Evolutionary conservation across 2,329 filamentous ascomycete species (phyloP), one percentile per base, ranked within the genome.

Genomic region (Botrytis tulipae): DNA sequence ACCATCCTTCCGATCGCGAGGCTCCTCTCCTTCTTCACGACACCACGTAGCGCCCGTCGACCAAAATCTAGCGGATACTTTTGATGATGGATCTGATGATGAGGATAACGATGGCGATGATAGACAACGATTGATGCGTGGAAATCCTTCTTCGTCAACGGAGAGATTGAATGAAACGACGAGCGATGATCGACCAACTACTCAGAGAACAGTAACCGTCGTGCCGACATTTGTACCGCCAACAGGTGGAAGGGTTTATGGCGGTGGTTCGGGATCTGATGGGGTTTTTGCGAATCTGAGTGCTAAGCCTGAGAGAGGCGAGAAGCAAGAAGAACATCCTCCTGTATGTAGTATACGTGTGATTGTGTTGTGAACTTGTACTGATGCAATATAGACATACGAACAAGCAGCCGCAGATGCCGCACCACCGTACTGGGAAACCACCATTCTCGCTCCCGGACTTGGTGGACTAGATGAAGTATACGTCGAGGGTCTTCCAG

Each of bases 391-490:
- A 25, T 79, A 98, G 93, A 95, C 95, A 51, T 99, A 99, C 82
- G 96, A 99, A 87, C 95, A 98, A 89, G 96, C 96, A 25, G 96
- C 96, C 4, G 95, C 95, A 60, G 96, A 99, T 82, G 92, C 94
- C 37, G 96, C 96, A 66, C 96, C 96, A 1, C 96, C 96, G 0
- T 99, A 99, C 83, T 99, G 96, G 96, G 96, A 99, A 85, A 99
- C 96, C 9, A 98, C 96, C 0, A 98, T 99, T 77, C 88, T 99
- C 70, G 95, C 95, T 0, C 96, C 96, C 0, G 96, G 95, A 72
- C 90, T 96, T 77, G 92, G 92, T 70, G 93, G 92, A n/a, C 90
- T 91, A 57, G 95, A 98, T 81, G 96, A 99, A 82, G 95, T 99
- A 66, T 99, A 96, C 80, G 93, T 99, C 73, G 96, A 99, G 81